phyloP scores from a whole-genome alignment of 2,329 filamentous ascomycete genomes.

The Trichoderma lentiforme region DNA sequence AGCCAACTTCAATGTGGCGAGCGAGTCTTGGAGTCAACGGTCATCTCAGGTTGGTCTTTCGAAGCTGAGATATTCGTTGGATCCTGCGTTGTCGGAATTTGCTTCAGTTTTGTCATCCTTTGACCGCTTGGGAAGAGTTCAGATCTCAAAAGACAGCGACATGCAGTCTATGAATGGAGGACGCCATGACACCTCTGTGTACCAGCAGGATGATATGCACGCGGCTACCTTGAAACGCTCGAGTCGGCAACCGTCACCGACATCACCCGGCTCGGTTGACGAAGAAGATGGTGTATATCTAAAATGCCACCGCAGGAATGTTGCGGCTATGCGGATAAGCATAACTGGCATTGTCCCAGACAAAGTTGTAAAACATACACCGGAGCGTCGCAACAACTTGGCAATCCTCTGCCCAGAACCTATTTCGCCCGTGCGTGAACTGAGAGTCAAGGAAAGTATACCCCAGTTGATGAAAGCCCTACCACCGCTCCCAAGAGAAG shows the following conservation, averaged over 20 bases:
- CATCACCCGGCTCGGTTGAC: not conserved
- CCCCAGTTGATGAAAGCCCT: slow-evolving; percentile 52
- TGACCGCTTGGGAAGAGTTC: slow-evolving; percentile 27
- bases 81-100: slow-evolving; percentile 28
- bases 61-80: slow-evolving; percentile 21
- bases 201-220: not conserved
- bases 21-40: not conserved
- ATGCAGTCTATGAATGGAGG: not conserved
- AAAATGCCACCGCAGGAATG: slow-evolving; percentile 28
- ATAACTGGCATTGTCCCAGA: slow-evolving; percentile 18
- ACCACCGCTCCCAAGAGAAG: slow-evolving; percentile 42
- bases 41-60: slow-evolving; percentile 18
- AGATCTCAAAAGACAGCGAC: slow-evolving; percentile 21
- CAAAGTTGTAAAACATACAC: not conserved
- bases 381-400: slow-evolving; percentile 21
- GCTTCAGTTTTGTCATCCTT: slow-evolving; percentile 30
- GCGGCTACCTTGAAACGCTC: not conserved
- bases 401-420: slow-evolving; percentile 46
- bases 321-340: slow-evolving; percentile 25
- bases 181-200: not conserved
- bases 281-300: slow-evolving; percentile 7
- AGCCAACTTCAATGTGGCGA: not conserved
- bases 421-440: slow-evolving; percentile 44
- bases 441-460: slow-evolving; percentile 48
- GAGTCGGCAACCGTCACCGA: slow-evolving; percentile 2